A percentile compares a stretch with the other conserved stretches of the same genome.
These are phyloP conservation scores for Tricholomella constricta DNA, from an alignment of 768 basidiomycete species.

Conservation along the genomic window DNA sequence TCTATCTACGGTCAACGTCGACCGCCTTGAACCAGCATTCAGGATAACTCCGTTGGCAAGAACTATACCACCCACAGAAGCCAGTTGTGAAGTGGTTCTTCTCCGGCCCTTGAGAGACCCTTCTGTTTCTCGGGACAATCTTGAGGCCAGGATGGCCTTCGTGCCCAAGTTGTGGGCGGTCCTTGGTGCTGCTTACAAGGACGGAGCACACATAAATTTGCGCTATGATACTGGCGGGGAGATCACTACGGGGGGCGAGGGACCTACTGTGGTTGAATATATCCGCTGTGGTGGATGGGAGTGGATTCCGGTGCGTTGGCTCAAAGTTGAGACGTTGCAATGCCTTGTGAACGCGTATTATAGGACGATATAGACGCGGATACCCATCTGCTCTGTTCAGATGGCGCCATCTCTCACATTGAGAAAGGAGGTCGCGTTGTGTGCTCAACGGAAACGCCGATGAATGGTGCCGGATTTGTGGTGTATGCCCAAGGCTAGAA, in stretches of 20 bases:
- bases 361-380: slow-evolving; percentile 60
- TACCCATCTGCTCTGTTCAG: slow-evolving; percentile 77
- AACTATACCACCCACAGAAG: slow-evolving; percentile 42
- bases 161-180: slow-evolving; percentile 54
- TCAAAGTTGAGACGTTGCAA: neutral
- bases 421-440: slow-evolving; percentile 58
- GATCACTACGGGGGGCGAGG: slow-evolving; percentile 42
- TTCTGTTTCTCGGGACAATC: slow-evolving; percentile 39
- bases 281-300: slow-evolving; percentile 80
- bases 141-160: slow-evolving; percentile 48
- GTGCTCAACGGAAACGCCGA: slow-evolving; percentile 44
- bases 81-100: slow-evolving; percentile 72
- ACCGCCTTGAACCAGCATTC: slow-evolving; percentile 84
- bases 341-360: slow-evolving; percentile 8
- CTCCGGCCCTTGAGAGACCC: slow-evolving; percentile 73
- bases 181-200: slow-evolving; percentile 70
- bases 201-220: slow-evolving; percentile 70
- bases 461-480: slow-evolving; percentile 39
- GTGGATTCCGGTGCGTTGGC: slow-evolving; percentile 70
- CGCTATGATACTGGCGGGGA: slow-evolving; percentile 52
- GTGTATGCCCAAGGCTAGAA: slow-evolving; percentile 45
- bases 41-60: slow-evolving; percentile 68
- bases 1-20: slow-evolving; percentile 77
- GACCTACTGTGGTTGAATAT: slow-evolving; percentile 71
- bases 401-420: slow-evolving; percentile 73